phyloP scores from a whole-genome alignment of 805 yeast species.

The Myxozyma nipponensis region DNA sequence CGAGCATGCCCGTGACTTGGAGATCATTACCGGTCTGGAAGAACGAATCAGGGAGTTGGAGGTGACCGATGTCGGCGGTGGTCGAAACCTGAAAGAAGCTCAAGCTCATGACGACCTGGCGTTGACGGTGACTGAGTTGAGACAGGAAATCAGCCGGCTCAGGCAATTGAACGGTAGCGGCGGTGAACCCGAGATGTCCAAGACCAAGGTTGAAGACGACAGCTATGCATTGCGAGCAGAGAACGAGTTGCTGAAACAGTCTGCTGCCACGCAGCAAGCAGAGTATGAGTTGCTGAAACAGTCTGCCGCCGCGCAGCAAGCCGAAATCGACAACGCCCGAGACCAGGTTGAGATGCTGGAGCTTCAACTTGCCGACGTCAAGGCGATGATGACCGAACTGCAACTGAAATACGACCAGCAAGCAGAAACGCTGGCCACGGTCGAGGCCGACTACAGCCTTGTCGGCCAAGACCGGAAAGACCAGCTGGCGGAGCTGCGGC shows the following conservation, averaged over 20 bases:
- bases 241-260: not conserved
- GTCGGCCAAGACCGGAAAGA: slow-evolving; percentile 19
- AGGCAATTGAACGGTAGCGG: not conserved
- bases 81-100: slow-evolving; percentile 1
- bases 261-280: not conserved
- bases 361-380: not conserved
- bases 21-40: slow-evolving; percentile 6
- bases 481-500: slow-evolving; percentile 4
- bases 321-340: not conserved
- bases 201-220: slow-evolving; percentile 15
- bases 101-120: slow-evolving; percentile 5
- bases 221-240: not conserved
- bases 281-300: not conserved
- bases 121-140: slow-evolving; percentile 2
- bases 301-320: not conserved
- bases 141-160: slow-evolving; percentile 1
- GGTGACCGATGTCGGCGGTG: slow-evolving; percentile 2
- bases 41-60: slow-evolving; percentile 13
- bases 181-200: slow-evolving; percentile 6
- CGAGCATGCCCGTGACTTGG: slow-evolving; percentile 7
- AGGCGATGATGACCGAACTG: not conserved
- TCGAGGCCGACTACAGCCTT: slow-evolving; percentile 8
- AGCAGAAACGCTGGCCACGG: slow-evolving; percentile 1
- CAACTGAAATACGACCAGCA: not conserved
- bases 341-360: not conserved